Evolutionary conservation across 1,139 yeast species (phyloP).

Genomic region (Kodamaea derodonti): DNA sequence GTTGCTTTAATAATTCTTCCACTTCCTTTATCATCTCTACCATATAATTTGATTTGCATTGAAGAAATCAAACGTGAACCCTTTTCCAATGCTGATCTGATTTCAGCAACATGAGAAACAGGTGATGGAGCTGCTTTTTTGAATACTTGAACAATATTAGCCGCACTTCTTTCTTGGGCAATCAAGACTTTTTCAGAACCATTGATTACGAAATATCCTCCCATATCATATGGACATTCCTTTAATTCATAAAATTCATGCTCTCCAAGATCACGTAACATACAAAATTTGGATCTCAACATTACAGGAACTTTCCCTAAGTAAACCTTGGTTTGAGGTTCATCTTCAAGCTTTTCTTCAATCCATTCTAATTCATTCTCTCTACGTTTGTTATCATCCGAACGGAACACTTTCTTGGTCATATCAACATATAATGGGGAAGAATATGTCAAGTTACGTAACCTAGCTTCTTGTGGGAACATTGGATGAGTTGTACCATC

Average conservation of each 20-base stretch:
- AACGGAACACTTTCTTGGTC: slow-evolving; percentile 83
- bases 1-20: slow-evolving; percentile 91
- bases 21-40: slow-evolving; percentile 74
- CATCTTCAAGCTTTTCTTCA: slow-evolving; percentile 50
- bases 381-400: slow-evolving; percentile 55
- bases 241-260: slow-evolving; percentile 91
- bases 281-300: slow-evolving; percentile 95
- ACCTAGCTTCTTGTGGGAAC: slow-evolving; percentile 97
- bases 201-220: slow-evolving; percentile 96
- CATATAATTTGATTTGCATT: slow-evolving; percentile 88
- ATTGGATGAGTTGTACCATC: slow-evolving; percentile 99
- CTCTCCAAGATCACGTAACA: slow-evolving; percentile 87
- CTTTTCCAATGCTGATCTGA: slow-evolving; percentile 92
- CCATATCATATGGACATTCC: slow-evolving; percentile 99
- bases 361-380: slow-evolving; percentile 74
- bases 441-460: slow-evolving; percentile 92
- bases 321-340: slow-evolving; percentile 68
- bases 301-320: slow-evolving; percentile 97
- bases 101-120: slow-evolving; percentile 92
- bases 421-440: slow-evolving; percentile 95
- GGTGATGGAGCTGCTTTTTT: slow-evolving; percentile 98
- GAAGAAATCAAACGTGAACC: slow-evolving; percentile 93
- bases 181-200: slow-evolving; percentile 97
- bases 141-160: slow-evolving; percentile 96
- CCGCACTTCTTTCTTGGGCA: slow-evolving; percentile 98